phyloP scores from a whole-genome alignment of 2,329 filamentous ascomycete species.

The Aspergillus versicolor region DNA sequence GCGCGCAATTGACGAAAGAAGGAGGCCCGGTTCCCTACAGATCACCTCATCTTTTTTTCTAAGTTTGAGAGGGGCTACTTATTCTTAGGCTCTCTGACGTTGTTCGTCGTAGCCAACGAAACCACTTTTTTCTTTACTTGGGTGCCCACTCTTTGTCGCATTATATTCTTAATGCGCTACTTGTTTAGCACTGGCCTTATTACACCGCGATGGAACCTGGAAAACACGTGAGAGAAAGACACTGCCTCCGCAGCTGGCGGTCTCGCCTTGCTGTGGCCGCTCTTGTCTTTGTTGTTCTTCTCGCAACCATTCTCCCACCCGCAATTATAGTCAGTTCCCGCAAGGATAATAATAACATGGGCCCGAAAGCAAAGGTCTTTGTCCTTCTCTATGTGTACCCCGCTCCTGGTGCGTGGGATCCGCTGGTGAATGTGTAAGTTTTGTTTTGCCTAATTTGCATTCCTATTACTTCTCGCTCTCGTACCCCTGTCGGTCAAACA shows the following conservation, averaged over 20 bases:
- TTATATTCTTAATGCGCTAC: conserved; percentile 12
- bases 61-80: conserved; percentile 18
- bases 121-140: conserved; percentile 17
- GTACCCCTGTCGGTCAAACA: conserved; percentile 6
- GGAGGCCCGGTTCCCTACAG: conserved; percentile 13
- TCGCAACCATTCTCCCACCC: conserved; percentile 32
- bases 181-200: conserved; percentile 9
- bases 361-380: conserved; percentile 43
- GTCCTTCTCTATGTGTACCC: conserved; percentile 53
- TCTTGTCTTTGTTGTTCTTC: conserved; percentile 29
- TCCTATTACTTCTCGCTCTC: conserved; percentile 13
- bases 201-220: conserved; percentile 20
- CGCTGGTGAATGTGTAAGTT: conserved; percentile 46
- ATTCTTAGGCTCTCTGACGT: conserved; percentile 18
- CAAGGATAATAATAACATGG: conserved; percentile 35
- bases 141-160: conserved; percentile 10
- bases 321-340: conserved; percentile 35
- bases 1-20: conserved; percentile 7
- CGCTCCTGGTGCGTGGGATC: conserved; percentile 47
- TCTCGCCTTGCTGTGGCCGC: conserved; percentile 29
- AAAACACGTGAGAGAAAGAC: conserved; percentile 35
- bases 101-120: conserved; percentile 10
- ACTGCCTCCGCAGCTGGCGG: conserved; percentile 28
- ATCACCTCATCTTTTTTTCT: conserved; percentile 11
- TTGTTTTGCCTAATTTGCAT: conserved; percentile 1